A percentile compares a stretch with the other conserved stretches of the same genome.
These are phyloP conservation scores for Leishmania arabica DNA, from an alignment of 208 protist genomes.

Conservation along the genomic window DNA sequence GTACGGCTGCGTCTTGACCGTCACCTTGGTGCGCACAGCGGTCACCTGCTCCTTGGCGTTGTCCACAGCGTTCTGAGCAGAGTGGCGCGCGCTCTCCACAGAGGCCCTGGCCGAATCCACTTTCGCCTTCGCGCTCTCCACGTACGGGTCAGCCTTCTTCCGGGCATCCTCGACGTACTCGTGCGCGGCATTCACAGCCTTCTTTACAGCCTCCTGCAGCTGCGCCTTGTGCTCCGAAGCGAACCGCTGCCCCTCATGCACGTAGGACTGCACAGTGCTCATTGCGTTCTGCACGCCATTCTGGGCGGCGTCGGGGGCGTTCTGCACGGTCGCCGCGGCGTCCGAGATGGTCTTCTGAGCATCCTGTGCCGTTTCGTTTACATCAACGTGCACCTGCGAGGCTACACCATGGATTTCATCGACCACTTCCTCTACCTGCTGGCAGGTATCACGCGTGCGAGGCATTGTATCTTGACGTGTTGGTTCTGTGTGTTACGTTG, in stretches of 20 bases:
- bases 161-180: slow-evolving; percentile 36
- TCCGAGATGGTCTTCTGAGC: slow-evolving; percentile 4
- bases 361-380: slow-evolving; percentile 6
- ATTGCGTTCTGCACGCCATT: slow-evolving; percentile 24
- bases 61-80: slow-evolving; percentile 30
- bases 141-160: slow-evolving; percentile 44
- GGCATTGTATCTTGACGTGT: neutral
- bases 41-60: slow-evolving; percentile 38
- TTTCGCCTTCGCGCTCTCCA: slow-evolving; percentile 35
- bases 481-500: neutral
- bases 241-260: slow-evolving; percentile 29
- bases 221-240: slow-evolving; percentile 23
- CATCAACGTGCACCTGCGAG: slow-evolving; percentile 9
- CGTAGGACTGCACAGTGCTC: slow-evolving; percentile 30
- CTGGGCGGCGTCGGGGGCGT: slow-evolving; percentile 14
- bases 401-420: neutral
- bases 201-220: slow-evolving; percentile 33
- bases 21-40: slow-evolving; percentile 25
- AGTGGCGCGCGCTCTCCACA: slow-evolving; percentile 31
- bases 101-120: slow-evolving; percentile 28
- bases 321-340: slow-evolving; percentile 14
- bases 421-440: slow-evolving; percentile 7
- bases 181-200: slow-evolving; percentile 30
- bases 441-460: neutral
- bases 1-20: slow-evolving; percentile 29